phyloP scores from a whole-genome alignment of 73 alveolate genomes.

The Paramecium octaurelia region DNA sequence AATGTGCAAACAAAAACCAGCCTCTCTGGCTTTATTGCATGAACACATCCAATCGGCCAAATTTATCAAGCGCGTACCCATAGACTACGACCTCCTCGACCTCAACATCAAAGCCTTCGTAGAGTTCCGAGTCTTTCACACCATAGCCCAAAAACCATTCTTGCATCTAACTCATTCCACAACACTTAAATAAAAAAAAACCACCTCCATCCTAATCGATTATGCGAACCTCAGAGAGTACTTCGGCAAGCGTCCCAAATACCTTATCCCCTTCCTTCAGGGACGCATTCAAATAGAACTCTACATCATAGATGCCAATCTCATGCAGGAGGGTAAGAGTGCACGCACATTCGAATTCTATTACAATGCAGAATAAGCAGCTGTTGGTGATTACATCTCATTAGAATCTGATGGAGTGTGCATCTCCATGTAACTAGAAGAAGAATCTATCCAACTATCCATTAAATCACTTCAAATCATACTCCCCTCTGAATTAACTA shows the following conservation, averaged over 20 bases:
- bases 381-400: background rate
- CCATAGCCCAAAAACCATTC: background rate
- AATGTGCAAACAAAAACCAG: background rate
- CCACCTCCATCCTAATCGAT: background rate
- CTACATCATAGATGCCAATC: background rate
- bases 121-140: background rate
- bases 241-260: background rate
- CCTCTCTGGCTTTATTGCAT: background rate
- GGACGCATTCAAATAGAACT: background rate
- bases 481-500: background rate
- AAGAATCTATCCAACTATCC: background rate
- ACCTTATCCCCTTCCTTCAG: background rate
- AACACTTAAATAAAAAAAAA: background rate
- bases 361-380: background rate
- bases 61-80: background rate
- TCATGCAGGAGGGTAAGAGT: background rate
- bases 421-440: background rate
- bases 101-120: background rate
- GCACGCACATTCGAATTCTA: background rate
- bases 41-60: background rate
- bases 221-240: background rate
- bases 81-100: background rate
- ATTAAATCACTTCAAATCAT: background rate
- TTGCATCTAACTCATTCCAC: background rate
- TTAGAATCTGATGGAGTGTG: background rate